A percentile compares a stretch with the other conserved stretches of the same genome.
These are phyloP conservation scores for Pyrrhoderma lamaoense DNA, from an alignment of 1,284 basidiomycete genomes.

Conservation along the genomic window DNA sequence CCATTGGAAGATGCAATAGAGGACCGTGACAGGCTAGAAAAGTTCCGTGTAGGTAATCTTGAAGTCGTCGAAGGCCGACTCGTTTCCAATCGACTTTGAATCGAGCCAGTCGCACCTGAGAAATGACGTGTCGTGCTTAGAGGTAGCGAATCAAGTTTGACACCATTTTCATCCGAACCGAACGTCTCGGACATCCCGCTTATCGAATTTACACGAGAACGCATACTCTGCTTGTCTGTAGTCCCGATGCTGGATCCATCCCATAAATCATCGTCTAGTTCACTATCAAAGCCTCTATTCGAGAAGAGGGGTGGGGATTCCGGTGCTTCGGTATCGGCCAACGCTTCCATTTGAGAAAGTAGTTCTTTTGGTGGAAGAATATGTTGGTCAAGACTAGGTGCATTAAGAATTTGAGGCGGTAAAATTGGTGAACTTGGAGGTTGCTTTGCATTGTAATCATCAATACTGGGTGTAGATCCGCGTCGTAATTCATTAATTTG, in stretches of 20 bases:
- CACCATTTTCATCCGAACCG: slow-evolving; percentile 6
- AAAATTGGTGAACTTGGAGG: slow-evolving; percentile 5
- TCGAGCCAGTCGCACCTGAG: slow-evolving; percentile 11
- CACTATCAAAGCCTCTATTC: slow-evolving; percentile 5
- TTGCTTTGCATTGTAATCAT: not conserved
- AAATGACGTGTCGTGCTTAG: slow-evolving; percentile 12
- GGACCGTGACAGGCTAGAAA: slow-evolving; percentile 2
- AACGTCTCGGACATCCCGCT: slow-evolving; percentile 9
- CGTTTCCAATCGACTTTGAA: slow-evolving; percentile 10
- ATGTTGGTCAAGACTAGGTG: slow-evolving; percentile 10
- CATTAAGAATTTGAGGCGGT: not conserved
- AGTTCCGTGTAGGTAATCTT: slow-evolving; percentile 10
- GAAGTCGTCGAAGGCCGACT: slow-evolving; percentile 15
- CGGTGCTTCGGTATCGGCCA: slow-evolving; percentile 14
- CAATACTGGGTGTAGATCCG: slow-evolving; percentile 2
- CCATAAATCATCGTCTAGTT: slow-evolving; percentile 16
- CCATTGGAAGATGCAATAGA: not conserved
- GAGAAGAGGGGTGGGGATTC: slow-evolving; percentile 14
- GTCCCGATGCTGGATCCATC: slow-evolving; percentile 8
- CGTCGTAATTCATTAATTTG: slow-evolving; percentile 2
- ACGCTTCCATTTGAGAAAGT: slow-evolving; percentile 16
- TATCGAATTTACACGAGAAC: slow-evolving; percentile 12
- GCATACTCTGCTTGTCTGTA: slow-evolving; percentile 11
- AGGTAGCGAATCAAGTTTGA: slow-evolving; percentile 2
- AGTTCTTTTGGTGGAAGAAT: slow-evolving; percentile 18